Conservation (phyloP, 306 rosid genomes). For the Medicago truncatula region MtrunA17r5.0-ANR NC_053044.1:34766001-34766500, state of each 20-base stretch:
- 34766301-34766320: conserved; percentile 54
- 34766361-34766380: conserved; percentile 27
- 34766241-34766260: conserved; percentile 37
- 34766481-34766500: not conserved
- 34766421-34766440: not conserved
- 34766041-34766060: not conserved
- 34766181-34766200: conserved; percentile 27
- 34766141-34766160: not conserved
- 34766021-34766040: not conserved
- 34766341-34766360: not conserved
- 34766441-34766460: not conserved
- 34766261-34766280: not conserved
- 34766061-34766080: conserved; percentile 1
- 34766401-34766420: conserved; percentile 28
- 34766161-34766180: conserved; percentile 1
- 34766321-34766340: conserved; percentile 45
- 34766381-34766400: not conserved
- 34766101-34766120: conserved; percentile 8
- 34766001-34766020: not conserved
- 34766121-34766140: conserved; percentile 30
- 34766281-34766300: conserved; percentile 39
- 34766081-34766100: conserved; percentile 30
- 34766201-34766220: conserved; percentile 49
- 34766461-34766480: not conserved
- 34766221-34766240: conserved; percentile 63